Evolutionary conservation across 106 monocot species (phyloP).

Genomic region (Triglochin maritima): DNA sequence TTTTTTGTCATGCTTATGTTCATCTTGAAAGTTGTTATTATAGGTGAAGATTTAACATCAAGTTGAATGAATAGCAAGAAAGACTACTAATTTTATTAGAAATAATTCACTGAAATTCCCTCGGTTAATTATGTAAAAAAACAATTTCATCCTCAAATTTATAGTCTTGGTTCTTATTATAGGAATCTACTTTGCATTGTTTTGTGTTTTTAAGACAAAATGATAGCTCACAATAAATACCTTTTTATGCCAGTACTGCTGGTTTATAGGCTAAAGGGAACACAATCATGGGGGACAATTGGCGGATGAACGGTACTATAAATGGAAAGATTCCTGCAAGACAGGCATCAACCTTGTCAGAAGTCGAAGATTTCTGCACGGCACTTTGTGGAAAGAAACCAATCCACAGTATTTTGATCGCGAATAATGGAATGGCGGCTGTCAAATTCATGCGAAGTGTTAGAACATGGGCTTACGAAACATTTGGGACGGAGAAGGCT

Average conservation of each 20-base stretch:
- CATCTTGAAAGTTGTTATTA: no score
- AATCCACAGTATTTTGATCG: constrained; percentile 90
- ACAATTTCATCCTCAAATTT: no score
- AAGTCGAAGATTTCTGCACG: constrained; percentile 76
- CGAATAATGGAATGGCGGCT: constrained; percentile 99
- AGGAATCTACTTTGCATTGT: no score
- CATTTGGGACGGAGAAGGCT: constrained; percentile 91
- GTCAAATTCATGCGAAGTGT: constrained; percentile 94
- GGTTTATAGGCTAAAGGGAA: constrained; percentile 16
- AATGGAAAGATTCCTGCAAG: constrained; percentile 20
- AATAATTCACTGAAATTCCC: no score
- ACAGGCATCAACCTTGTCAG: constrained; percentile 38
- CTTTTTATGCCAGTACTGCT: neutral
- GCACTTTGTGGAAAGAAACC: constrained; percentile 82
- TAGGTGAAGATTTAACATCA: no score
- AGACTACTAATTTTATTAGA: no score
- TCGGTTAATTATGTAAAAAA: no score
- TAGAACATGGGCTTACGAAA: constrained; percentile 87
- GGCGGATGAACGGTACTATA: constrained; percentile 25
- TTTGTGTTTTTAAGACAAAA: no score
- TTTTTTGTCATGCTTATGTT: no score
- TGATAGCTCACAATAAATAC: no score
- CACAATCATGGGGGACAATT: constrained; percentile 40
- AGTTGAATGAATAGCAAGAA: no score
- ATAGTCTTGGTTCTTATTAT: no score